Evolutionary conservation across 148 eudicot genomes (phyloP).

Genomic region (Rhododendron griersonianum): DNA sequence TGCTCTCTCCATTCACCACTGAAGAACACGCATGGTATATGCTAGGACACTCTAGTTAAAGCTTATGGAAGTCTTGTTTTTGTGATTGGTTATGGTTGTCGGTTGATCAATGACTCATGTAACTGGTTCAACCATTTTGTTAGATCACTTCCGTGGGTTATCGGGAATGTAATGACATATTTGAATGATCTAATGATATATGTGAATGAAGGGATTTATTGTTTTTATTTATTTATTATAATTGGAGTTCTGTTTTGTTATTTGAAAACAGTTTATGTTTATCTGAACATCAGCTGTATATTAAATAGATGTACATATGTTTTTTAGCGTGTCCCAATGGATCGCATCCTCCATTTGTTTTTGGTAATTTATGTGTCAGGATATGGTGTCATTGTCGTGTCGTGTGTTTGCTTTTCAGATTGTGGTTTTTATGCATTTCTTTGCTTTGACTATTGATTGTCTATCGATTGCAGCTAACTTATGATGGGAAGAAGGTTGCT

Average conservation of each 20-base stretch:
- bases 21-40: neutral
- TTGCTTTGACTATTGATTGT: slow-evolving; percentile 2
- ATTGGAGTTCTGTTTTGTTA: neutral
- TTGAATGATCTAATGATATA: neutral
- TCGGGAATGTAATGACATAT: neutral
- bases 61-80: neutral
- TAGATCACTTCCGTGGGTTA: neutral
- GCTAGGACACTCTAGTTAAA: neutral
- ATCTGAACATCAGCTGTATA: neutral
- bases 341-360: neutral
- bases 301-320: neutral
- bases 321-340: neutral
- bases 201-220: neutral
- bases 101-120: neutral
- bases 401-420: neutral
- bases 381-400: neutral
- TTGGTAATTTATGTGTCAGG: neutral
- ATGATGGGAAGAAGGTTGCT: slow-evolving; percentile 58
- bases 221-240: neutral
- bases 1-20: neutral
- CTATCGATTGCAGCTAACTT: slow-evolving; percentile 49
- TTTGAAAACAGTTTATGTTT: neutral
- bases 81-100: neutral
- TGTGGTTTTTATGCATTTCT: neutral
- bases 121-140: neutral